These are phyloP conservation scores for Articulospora tetracladia DNA, from an alignment of 495 filamentous ascomycete species.

Conservation along the genomic window DNA sequence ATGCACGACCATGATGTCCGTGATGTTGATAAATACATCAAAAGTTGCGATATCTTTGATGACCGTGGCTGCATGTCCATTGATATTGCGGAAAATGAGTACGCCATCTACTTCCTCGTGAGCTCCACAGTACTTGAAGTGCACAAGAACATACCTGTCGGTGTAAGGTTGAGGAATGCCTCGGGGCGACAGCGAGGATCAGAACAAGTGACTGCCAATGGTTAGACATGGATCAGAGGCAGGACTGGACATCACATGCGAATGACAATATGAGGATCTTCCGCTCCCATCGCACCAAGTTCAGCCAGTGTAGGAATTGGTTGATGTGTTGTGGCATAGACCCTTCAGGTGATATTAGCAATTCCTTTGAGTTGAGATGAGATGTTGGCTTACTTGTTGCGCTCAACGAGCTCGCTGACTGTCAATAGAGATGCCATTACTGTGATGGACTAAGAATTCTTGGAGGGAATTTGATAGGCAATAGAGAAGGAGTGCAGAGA, in stretches of 20 bases:
- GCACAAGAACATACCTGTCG: slow-evolving; percentile 9
- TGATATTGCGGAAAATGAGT: slow-evolving; percentile 23
- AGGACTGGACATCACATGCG: neutral
- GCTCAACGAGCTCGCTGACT: slow-evolving; percentile 3
- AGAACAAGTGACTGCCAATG: slow-evolving; percentile 22
- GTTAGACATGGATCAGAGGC: neutral
- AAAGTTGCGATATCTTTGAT: slow-evolving; percentile 24
- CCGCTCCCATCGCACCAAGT: neutral
- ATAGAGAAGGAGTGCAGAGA: neutral
- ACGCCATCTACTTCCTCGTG: slow-evolving; percentile 12
- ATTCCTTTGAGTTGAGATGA: neutral
- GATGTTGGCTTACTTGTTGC: slow-evolving; percentile 2
- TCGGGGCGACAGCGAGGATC: slow-evolving; percentile 28
- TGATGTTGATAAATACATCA: slow-evolving; percentile 19
- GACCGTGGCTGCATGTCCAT: slow-evolving; percentile 21
- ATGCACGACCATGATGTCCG: slow-evolving; percentile 23
- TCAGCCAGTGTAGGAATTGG: neutral
- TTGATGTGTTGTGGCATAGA: neutral
- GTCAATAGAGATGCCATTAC: neutral
- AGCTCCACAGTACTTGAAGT: neutral
- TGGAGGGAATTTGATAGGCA: neutral
- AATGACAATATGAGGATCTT: neutral
- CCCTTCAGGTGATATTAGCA: neutral
- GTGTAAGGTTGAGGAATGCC: slow-evolving; percentile 18
- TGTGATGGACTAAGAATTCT: too few species aligned